A percentile compares a stretch with the other conserved stretches of the same genome.
Evolutionary conservation across 331 rosid species (phyloP).

Genomic region (Pyracantha coccinea): DNA sequence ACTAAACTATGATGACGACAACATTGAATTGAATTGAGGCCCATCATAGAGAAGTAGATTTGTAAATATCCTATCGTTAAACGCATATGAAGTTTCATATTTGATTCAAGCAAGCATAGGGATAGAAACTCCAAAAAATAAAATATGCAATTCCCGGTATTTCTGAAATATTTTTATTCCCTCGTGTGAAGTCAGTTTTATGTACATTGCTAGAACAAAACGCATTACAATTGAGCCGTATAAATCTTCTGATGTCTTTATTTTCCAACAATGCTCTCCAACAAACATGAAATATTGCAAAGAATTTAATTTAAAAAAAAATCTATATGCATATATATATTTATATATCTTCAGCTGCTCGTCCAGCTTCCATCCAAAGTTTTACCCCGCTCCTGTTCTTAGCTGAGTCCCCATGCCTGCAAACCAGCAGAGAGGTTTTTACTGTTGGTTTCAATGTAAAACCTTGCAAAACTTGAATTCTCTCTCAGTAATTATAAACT

Average conservation of each 20-base stretch:
- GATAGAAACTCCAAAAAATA: too few relatives aligned
- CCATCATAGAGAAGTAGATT: too few relatives aligned
- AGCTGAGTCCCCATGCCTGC: conserved; percentile 82
- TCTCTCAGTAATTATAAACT: not conserved
- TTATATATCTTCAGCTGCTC: not conserved
- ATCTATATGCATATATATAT: not conserved
- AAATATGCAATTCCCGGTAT: too few relatives aligned
- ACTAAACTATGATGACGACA: too few relatives aligned
- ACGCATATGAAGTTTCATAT: not conserved
- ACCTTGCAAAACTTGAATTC: not conserved
- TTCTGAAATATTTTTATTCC: not conserved
- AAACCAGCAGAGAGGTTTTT: conserved; percentile 14
- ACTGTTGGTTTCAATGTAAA: not conserved
- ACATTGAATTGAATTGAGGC: too few relatives aligned
- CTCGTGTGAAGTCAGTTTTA: not conserved
- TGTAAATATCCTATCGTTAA: too few relatives aligned
- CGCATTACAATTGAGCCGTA: not conserved
- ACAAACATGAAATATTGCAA: not conserved
- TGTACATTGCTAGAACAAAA: conserved; percentile 8
- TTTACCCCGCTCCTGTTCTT: conserved; percentile 14
- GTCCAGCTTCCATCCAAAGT: not conserved
- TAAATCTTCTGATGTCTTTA: too few relatives aligned
- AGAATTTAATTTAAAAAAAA: not conserved
- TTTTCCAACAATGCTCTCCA: too few relatives aligned
- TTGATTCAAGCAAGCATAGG: not conserved